Evolutionary conservation across 306 rosid genomes (phyloP), one percentile per base, ranked within the genome.

Genomic region (Quercus cerris): DNA sequence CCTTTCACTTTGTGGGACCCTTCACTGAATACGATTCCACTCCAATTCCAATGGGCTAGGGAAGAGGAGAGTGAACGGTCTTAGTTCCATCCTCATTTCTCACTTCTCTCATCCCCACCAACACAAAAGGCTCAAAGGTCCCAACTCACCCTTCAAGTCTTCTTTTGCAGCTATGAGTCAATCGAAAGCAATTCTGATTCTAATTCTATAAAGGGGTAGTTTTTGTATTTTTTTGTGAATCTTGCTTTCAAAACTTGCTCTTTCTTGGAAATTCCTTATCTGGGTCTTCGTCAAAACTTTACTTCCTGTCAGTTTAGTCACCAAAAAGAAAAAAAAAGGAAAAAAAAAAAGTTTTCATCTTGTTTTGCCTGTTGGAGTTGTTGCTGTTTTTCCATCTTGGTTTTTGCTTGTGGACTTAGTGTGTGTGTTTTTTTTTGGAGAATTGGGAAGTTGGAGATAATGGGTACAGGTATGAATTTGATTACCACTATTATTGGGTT

Each of bases 401-500:
- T 57, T 73, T 64, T 63, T 31, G 74, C 58, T 61, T 52, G 56
- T 71, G 74, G 79, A 57, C 33, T 38, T 77, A 18, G 25, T 75
- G 61, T 57, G 66, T 15, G 23, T 22, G n/a, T 6, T 20, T 28
- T 54, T 73, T 35, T n/a, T 56, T 46, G 25, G 73, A 76, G 73
- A 66, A 51, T 75, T 75, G 85, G 64, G 82, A 46, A 31, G 25
- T 71, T 75, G 76, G 59, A 82, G 86, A 80, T 74, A 83, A 81
- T 86, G 87, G 81, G 88, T 82, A 54, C 89, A 4, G 78, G 83
- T 71, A 87, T 88, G 80, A 93, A 93, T 86, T 85, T 91, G 89
- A 75, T 89, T 68, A 95, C 93, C 30, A 90, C 97, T 79, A 71
- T 89, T 25, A 84, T 95, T 81, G 99, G 99, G 58, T 95, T 95